phyloP scores from a whole-genome alignment of 2,329 filamentous ascomycete species.

The Cladophialophora bantiana region DNA sequence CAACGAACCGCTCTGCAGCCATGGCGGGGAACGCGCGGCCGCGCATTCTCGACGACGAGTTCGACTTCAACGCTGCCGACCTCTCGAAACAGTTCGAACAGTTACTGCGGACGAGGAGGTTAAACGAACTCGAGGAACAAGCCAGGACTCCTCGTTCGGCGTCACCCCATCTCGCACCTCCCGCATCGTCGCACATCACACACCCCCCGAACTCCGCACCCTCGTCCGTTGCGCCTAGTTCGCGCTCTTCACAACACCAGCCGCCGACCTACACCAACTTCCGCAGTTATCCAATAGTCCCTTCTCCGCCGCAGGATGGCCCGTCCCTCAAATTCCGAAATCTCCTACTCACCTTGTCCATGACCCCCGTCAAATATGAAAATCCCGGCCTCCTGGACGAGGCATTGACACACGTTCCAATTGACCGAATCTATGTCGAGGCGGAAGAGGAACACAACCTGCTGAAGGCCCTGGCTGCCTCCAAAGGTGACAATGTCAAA shows the following conservation, averaged over 20 bases:
- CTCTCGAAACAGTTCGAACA: conserved; percentile 86
- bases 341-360: conserved; percentile 81
- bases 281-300: conserved; percentile 71
- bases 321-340: conserved; percentile 78
- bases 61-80: conserved; percentile 75
- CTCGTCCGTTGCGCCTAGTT: conserved; percentile 42
- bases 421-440: conserved; percentile 90
- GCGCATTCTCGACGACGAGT: conserved; percentile 41
- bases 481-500: conserved; percentile 78
- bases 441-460: conserved; percentile 94
- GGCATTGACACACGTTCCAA: conserved; percentile 81
- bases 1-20: conserved; percentile 5
- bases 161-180: conserved; percentile 35
- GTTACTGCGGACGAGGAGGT: conserved; percentile 81
- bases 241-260: conserved; percentile 47
- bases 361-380: conserved; percentile 92
- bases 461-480: conserved; percentile 84
- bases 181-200: conserved; percentile 30
- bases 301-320: conserved; percentile 76
- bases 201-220: conserved; percentile 41
- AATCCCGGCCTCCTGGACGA: conserved; percentile 95
- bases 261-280: conserved; percentile 67
- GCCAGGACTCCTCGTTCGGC: conserved; percentile 60
- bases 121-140: conserved; percentile 78
- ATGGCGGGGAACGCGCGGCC: conserved; percentile 32